Conservation (phyloP, 345 rosid species). For the Gossypium rotundifolium region DNA sequence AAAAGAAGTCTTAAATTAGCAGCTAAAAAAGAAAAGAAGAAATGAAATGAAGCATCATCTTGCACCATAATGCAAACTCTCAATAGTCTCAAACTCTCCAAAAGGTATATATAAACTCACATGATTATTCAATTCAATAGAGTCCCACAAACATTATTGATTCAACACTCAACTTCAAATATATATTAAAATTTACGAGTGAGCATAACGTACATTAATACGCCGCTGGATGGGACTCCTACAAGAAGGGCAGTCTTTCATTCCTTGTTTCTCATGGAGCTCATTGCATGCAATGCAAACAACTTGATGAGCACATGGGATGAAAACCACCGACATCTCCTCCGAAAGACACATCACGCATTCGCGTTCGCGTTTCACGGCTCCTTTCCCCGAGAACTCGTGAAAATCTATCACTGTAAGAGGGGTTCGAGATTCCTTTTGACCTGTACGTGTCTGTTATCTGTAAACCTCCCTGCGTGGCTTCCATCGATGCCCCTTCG, state of each 20-base stretch:
- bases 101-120: conserved; percentile 15
- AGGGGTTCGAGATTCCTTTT: conserved; percentile 26
- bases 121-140: conserved; percentile 34
- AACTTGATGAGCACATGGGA: conserved; percentile 69
- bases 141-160: conserved; percentile 35
- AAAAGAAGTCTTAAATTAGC: too few relatives aligned
- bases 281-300: conserved; percentile 48
- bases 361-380: conserved; percentile 70
- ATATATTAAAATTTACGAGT: conserved; percentile 22
- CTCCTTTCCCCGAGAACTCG: conserved; percentile 31
- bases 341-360: conserved; percentile 86
- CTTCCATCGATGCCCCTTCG: conserved; percentile 52
- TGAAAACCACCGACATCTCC: conserved; percentile 53
- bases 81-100: conserved; percentile 19
- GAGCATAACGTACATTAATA: conserved; percentile 37
- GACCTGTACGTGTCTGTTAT: conserved; percentile 15
- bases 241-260: conserved; percentile 59
- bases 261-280: conserved; percentile 48
- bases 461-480: conserved; percentile 35
- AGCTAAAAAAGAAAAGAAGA: background rate
- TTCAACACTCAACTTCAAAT: conserved; percentile 26
- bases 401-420: conserved; percentile 23
- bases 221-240: conserved; percentile 45
- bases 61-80: conserved; percentile 13
- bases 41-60: conserved; percentile 17